Percentiles rank a stretch among this genome's conserved stretches.
Conservation (phyloP, 805 yeast genomes). For the Soucietia sequanensis region DNA sequence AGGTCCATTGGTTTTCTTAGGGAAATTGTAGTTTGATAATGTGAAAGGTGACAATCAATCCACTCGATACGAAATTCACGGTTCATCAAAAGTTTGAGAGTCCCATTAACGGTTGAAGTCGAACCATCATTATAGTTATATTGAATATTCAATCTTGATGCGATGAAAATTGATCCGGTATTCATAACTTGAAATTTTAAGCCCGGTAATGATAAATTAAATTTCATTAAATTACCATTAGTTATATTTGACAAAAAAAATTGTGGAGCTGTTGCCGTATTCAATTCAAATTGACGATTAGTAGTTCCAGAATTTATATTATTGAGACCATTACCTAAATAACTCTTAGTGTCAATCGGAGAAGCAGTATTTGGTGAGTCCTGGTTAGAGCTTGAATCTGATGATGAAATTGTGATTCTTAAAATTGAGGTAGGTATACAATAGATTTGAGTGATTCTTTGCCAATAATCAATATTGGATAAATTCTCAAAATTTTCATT, state of each 20-base stretch:
- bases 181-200: slow-evolving; percentile 39
- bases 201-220: slow-evolving; percentile 33
- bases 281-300: slow-evolving; percentile 55
- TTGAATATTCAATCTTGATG: slow-evolving; percentile 25
- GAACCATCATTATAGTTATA: slow-evolving; percentile 67
- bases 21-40: slow-evolving; percentile 26
- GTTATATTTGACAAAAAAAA: slow-evolving; percentile 53
- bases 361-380: background rate
- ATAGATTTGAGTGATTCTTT: slow-evolving; percentile 28
- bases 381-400: background rate
- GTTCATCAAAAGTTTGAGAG: slow-evolving; percentile 60
- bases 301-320: slow-evolving; percentile 39
- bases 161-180: slow-evolving; percentile 37
- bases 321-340: slow-evolving; percentile 8
- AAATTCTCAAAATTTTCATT: slow-evolving; percentile 30
- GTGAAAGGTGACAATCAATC: slow-evolving; percentile 53
- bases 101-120: slow-evolving; percentile 59
- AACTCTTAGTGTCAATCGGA: background rate
- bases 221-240: slow-evolving; percentile 36
- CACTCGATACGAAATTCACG: slow-evolving; percentile 67
- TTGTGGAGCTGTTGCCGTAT: slow-evolving; percentile 62
- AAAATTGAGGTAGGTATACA: slow-evolving; percentile 31
- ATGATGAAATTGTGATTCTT: slow-evolving; percentile 21
- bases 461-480: slow-evolving; percentile 36
- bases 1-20: slow-evolving; percentile 27